Base-by-base conservation (phyloP, 306 rosid genomes). In the Vicia faba region DNA sequence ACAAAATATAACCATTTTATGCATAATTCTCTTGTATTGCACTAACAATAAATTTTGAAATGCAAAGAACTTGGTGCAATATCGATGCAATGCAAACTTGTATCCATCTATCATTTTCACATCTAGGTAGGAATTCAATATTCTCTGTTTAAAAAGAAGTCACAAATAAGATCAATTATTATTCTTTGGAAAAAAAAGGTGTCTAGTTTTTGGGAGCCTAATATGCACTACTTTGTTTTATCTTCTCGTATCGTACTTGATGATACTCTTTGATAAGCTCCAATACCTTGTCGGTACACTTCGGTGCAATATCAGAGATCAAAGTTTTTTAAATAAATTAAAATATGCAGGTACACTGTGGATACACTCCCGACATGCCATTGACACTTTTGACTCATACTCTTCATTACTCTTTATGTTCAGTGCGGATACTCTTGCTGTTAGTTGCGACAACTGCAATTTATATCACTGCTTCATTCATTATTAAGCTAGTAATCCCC, bases 61-160 rank as follows among this genome's bases (percentile, higher is more conserved):
- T 40, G 61, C 36, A 40, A 60, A 36, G 49, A 8, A 53, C 41
- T 29, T 5, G 9, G 50, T 20, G 64, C 49, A 18, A 68, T 55
- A 74, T 15, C 56, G 50, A 49, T 58, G 43, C 61, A 28, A 28
- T 28, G 31, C 38, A 33, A 6, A 33, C 38, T 33, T 33, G 1
- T 74, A 57, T 39, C 29, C 5, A 13, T 49, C 40, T 51, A 28
- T 38, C 38, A 29, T 73, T 74, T 74, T 31, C 33, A 55, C 15
- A 57, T 16, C 41, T 2, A 39, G 15, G 57, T 39, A 28, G 23
- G 58, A 53, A 12, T 44, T 29, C 49, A 63, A 31, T 19, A 43
- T 69, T 11, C 19, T 54, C 20, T 41, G 20, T 51, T 61, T 51
- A 61, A 61, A 61, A 61, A 51, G 43, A 39, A 2, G 15, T 49